Conservation (phyloP, 108 stramenopile species). For the Fragilariopsis cylindrus region DNA sequence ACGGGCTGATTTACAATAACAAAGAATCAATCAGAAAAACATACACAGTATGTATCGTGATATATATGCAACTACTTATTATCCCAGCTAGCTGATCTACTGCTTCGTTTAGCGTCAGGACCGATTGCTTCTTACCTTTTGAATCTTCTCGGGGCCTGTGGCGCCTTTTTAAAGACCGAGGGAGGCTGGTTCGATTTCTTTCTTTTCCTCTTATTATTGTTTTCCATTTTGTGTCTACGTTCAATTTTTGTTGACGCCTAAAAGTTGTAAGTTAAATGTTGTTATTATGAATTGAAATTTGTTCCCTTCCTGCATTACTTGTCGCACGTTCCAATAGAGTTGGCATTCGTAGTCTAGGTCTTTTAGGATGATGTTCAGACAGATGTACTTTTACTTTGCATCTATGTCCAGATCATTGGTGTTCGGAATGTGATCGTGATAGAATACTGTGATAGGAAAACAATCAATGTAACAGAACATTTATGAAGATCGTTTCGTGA, state of each 20-base stretch:
- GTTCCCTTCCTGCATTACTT: too few relatives aligned
- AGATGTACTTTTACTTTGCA: slow-evolving; percentile 1
- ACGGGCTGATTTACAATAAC: slow-evolving; percentile 25
- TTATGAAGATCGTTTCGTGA: too few relatives aligned
- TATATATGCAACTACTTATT: slow-evolving; percentile 59
- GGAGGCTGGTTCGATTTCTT: slow-evolving; percentile 11
- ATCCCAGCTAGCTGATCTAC: slow-evolving; percentile 8
- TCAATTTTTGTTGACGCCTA: too few relatives aligned
- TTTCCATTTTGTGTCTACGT: not conserved
- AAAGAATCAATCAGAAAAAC: not conserved
- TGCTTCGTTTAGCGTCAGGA: not conserved
- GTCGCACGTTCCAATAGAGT: too few relatives aligned
- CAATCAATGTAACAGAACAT: too few relatives aligned
- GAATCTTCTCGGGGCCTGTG: slow-evolving; percentile 65
- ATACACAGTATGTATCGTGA: slow-evolving; percentile 45
- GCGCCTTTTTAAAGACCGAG: slow-evolving; percentile 39
- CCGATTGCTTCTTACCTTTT: slow-evolving; percentile 31
- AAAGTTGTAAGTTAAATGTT: too few relatives aligned
- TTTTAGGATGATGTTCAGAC: too few relatives aligned
- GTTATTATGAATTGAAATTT: too few relatives aligned
- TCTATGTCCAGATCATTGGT: not conserved
- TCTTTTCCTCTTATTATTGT: not conserved
- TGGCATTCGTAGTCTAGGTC: too few relatives aligned
- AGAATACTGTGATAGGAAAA: not conserved
- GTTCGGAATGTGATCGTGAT: not conserved